phyloP scores from a whole-genome alignment of 129 eudicot genomes.

The Ambrosia artemisiifolia region DNA sequence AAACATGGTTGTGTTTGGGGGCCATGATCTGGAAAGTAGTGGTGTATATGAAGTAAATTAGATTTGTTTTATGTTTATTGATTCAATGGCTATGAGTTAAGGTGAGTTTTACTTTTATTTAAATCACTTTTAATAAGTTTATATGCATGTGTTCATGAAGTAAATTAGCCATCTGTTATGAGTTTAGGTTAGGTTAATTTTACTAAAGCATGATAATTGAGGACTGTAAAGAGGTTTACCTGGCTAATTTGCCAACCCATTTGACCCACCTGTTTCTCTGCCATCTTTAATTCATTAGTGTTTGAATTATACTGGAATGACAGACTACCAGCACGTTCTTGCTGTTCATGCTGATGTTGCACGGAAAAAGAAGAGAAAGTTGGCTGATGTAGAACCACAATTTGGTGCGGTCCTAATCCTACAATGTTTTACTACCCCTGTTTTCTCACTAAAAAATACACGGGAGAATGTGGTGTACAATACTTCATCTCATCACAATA shows the following conservation, averaged over 20 bases:
- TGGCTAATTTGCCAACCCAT: background rate
- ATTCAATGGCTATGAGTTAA: too few species aligned
- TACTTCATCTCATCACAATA: constrained; percentile 12
- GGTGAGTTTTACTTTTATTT: too few species aligned
- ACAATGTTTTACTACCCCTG: constrained; percentile 43
- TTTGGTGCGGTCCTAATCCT: constrained; percentile 40
- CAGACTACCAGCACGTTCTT: constrained; percentile 88
- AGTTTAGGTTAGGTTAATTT: too few species aligned
- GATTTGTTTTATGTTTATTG: too few species aligned
- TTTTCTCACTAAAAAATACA: constrained; percentile 64
- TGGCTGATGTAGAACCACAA: constrained; percentile 73
- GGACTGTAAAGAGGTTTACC: too few species aligned
- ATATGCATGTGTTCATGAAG: too few species aligned
- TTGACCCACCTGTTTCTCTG: background rate
- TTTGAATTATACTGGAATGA: constrained; percentile 62
- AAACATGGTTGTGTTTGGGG: too few species aligned
- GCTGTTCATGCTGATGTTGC: constrained; percentile 84
- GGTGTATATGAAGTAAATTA: too few species aligned
- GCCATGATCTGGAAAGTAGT: too few species aligned
- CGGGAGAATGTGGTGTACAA: constrained; percentile 82
- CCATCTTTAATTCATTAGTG: background rate
- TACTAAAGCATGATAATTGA: too few species aligned
- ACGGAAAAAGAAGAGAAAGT: constrained; percentile 67
- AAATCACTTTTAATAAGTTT: too few species aligned
- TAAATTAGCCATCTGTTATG: too few species aligned